These are phyloP conservation scores for Cinchona pubescens DNA, from an alignment of 257 asterid genomes.

Conservation along the genomic window DNA sequence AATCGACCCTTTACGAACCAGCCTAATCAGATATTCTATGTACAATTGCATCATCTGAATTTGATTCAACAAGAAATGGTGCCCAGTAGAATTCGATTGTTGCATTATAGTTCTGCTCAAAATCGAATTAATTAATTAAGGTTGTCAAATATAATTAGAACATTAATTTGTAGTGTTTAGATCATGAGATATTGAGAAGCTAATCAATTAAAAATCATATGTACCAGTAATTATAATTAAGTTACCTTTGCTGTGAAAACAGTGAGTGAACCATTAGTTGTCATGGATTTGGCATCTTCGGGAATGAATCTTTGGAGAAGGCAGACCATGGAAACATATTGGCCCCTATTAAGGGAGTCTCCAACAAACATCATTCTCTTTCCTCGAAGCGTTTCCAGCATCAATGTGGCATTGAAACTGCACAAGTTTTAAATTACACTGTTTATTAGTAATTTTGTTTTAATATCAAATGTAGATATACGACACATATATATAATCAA, in stretches of 20 bases:
- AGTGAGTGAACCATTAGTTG: conserved; percentile 37
- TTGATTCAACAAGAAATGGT: conserved; percentile 79
- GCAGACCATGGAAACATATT: conserved; percentile 65
- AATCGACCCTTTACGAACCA: conserved; percentile 59
- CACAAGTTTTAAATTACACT: background rate
- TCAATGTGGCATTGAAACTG: conserved; percentile 69
- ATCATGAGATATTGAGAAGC: background rate
- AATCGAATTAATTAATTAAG: conserved; percentile 1
- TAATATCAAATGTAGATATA: too few species aligned
- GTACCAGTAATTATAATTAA: background rate
- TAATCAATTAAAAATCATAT: too few species aligned
- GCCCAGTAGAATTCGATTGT: conserved; percentile 85
- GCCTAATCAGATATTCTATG: conserved; percentile 55
- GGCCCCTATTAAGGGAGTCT: conserved; percentile 75
- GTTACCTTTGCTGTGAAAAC: conserved; percentile 73
- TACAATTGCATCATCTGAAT: conserved; percentile 60
- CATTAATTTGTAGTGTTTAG: too few species aligned
- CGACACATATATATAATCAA: too few species aligned
- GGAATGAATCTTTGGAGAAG: conserved; percentile 60
- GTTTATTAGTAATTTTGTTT: too few species aligned
- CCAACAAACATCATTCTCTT: conserved; percentile 78
- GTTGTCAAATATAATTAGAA: background rate
- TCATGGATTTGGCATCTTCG: conserved; percentile 51
- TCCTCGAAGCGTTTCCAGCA: conserved; percentile 67
- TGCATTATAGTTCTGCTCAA: conserved; percentile 66